phyloP scores from a whole-genome alignment of 768 basidiomycete species.

The Pleurotus sapidus region DNA sequence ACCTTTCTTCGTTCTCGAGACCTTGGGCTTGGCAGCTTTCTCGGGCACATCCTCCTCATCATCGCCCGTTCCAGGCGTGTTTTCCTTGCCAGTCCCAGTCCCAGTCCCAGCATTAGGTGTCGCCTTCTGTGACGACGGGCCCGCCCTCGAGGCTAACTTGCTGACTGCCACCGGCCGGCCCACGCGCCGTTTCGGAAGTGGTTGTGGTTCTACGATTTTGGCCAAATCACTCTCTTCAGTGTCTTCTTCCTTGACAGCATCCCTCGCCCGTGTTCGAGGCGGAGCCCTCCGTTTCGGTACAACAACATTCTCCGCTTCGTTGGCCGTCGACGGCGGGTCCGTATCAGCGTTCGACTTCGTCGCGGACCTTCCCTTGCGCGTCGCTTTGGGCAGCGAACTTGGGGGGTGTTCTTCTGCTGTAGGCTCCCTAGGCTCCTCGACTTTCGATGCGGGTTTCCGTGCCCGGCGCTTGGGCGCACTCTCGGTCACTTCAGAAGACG shows the following conservation, averaged over 20 bases:
- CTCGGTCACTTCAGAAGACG: neutral
- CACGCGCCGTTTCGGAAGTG: constrained; percentile 3
- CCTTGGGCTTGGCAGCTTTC: constrained; percentile 28
- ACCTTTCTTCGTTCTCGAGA: constrained; percentile 29
- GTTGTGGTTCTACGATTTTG: neutral
- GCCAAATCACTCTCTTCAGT: neutral
- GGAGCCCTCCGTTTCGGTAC: neutral
- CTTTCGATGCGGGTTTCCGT: neutral
- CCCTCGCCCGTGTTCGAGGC: constrained; percentile 14
- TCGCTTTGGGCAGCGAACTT: constrained; percentile 1
- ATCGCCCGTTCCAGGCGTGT: constrained; percentile 25
- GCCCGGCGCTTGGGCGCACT: neutral
- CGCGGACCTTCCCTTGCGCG: neutral
- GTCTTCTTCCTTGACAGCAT: constrained; percentile 6
- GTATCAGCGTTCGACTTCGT: neutral
- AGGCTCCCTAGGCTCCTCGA: neutral
- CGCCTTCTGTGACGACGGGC: constrained; percentile 25
- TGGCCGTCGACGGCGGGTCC: neutral
- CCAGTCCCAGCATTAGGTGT: neutral
- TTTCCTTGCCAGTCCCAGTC: constrained; percentile 38
- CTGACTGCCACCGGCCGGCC: neutral
- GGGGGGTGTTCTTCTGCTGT: neutral
- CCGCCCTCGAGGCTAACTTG: constrained; percentile 25
- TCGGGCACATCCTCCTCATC: constrained; percentile 22
- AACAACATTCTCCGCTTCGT: neutral